Base-by-base conservation (phyloP, 805 yeast genomes). In the Ogataea kodamae region DNA sequence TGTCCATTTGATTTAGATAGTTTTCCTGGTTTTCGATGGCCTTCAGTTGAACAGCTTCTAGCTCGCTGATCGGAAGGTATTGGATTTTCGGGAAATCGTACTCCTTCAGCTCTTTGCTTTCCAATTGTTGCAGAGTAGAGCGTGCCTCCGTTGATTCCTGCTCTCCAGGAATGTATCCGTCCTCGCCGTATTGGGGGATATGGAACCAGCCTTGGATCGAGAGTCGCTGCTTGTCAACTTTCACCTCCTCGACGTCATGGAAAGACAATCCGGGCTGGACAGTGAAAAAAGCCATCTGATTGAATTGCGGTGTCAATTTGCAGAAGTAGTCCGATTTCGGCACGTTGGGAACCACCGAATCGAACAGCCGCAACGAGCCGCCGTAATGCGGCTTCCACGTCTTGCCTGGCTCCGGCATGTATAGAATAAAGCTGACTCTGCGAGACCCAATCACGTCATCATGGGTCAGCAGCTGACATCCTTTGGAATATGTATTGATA, bases 201-300 rank as follows among this genome's bases (percentile, higher is more conserved):
- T 92, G 99, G 55, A 90, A 94, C 99, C 99, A 94, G 1, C 99
- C 99, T 52, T 92, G 96, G 40, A 92, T 86, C 1, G 96, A 85
- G 21, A 92, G 65, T 52, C 99, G 72, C 43, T 88, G 95, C 54
- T 81, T 85, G 53, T 89, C 95, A 2, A 80, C 95, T 41, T 81
- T 73, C 1, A 94, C 98, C 58, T 92, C 98, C 62, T 94, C 97
- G 9, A 92, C 99, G 50, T 94, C 98, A 58, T 92, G 99, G 71
- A 92, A 92, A 2, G 96, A 84, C 30, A 81, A 72, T 0, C 98
- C 99, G 1, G 98, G 99, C 54, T 88, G 92, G 9, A 92, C 97
- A 5, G 83, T 81, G 68, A 92, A 92, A 54, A 92, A 86, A 0
- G 97, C 96, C 54, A 92, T 81, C 59, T 92, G 97, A 56, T 92